Evolutionary conservation across 1,284 basidiomycete genomes (phyloP).

Genomic region (Cystobasidiaceae sp.): DNA sequence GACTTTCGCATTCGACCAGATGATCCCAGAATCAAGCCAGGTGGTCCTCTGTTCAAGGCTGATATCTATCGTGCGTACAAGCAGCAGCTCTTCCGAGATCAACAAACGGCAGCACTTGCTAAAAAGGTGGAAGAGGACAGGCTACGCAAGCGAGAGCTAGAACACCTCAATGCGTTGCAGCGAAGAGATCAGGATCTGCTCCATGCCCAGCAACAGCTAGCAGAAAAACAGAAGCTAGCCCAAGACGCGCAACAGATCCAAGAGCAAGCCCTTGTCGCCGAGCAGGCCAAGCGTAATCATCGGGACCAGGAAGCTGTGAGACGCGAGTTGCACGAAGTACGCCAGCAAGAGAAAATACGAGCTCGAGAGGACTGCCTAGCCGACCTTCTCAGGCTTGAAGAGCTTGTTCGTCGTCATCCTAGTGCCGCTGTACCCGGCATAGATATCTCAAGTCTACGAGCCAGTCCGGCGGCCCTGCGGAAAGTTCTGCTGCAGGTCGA

Average conservation of each 20-base stretch:
- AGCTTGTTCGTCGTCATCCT: no score
- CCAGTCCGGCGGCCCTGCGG: no score
- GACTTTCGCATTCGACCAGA: conserved; percentile 11
- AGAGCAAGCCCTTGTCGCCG: neutral
- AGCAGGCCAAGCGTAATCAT: neutral
- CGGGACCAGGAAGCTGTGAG: neutral
- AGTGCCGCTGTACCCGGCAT: no score
- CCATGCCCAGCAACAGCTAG: neutral
- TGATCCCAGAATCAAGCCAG: conserved; percentile 20
- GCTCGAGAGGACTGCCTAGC: neutral
- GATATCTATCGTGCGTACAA: neutral
- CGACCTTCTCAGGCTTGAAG: no score
- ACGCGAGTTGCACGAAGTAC: no score
- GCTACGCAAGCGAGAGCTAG: neutral
- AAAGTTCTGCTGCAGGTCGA: no score
- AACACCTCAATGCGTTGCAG: neutral
- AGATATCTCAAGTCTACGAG: no score
- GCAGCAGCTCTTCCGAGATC: conserved; percentile 3
- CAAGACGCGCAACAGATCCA: neutral
- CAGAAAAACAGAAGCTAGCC: neutral
- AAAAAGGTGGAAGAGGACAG: conserved; percentile 9
- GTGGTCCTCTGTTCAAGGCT: neutral
- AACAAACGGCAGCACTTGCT: neutral
- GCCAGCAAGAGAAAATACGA: neutral
- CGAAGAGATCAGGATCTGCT: neutral